Conservation (phyloP, 2,329 filamentous ascomycete genomes). For the Aspergillus sclerotialis region DNA sequence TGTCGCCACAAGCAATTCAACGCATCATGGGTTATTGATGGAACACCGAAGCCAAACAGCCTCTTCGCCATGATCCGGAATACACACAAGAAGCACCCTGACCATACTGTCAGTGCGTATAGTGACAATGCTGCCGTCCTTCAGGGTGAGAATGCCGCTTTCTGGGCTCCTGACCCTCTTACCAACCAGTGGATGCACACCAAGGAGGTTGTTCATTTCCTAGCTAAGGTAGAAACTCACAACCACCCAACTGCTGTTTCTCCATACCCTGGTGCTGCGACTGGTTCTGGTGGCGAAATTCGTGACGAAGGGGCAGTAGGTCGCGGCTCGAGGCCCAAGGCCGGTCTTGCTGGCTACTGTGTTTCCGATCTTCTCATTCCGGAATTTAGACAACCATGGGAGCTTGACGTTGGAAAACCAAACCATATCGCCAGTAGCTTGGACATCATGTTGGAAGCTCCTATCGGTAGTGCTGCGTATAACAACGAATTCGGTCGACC, state of each 20-base stretch:
- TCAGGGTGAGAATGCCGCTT: slow-evolving; percentile 61
- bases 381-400: slow-evolving; percentile 76
- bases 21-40: slow-evolving; percentile 91
- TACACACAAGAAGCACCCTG: slow-evolving; percentile 71
- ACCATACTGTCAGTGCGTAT: slow-evolving; percentile 88
- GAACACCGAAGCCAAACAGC: slow-evolving; percentile 67
- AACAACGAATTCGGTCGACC: slow-evolving; percentile 98
- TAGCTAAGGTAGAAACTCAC: slow-evolving; percentile 95
- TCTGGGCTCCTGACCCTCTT: slow-evolving; percentile 81
- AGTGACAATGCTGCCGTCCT: slow-evolving; percentile 97
- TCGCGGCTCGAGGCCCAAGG: slow-evolving; percentile 85
- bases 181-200: slow-evolving; percentile 83
- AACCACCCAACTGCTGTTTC: slow-evolving; percentile 97
- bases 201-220: slow-evolving; percentile 78
- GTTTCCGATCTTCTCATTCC: slow-evolving; percentile 93
- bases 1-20: slow-evolving; percentile 90
- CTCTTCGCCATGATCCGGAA: slow-evolving; percentile 96
- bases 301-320: slow-evolving; percentile 93
- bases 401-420: slow-evolving; percentile 81
- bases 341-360: slow-evolving; percentile 85
- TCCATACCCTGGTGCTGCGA: slow-evolving; percentile 86
- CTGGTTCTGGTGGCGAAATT: slow-evolving; percentile 91
- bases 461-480: slow-evolving; percentile 89
- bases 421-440: slow-evolving; percentile 87
- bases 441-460: slow-evolving; percentile 96